A percentile compares a stretch with the other conserved stretches of the same genome.
Conservation (phyloP, 495 filamentous ascomycete species). For the Aspergillus asperescens region DNA sequence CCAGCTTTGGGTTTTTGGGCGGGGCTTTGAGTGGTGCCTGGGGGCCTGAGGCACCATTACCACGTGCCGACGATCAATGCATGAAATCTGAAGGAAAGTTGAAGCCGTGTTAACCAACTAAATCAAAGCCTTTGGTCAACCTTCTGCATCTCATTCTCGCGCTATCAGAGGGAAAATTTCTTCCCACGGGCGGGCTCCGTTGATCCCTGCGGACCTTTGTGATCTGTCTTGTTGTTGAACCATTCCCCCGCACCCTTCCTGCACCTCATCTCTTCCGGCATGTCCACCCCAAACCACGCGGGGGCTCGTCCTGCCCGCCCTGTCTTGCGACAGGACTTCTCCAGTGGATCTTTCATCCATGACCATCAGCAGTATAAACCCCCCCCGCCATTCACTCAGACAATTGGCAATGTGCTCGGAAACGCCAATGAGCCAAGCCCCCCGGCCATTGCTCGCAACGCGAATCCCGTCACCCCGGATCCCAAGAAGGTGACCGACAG, state of each 20-base stretch:
- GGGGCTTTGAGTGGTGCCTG: background rate
- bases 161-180: slow-evolving; percentile 5
- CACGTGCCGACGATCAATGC: slow-evolving; percentile 18
- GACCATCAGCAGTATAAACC: slow-evolving; percentile 74
- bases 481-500: slow-evolving; percentile 41
- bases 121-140: background rate
- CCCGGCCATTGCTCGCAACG: slow-evolving; percentile 24
- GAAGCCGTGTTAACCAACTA: too few relatives aligned
- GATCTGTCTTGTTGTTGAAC: background rate
- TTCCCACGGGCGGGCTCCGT: slow-evolving; percentile 13
- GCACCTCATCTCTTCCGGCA: slow-evolving; percentile 17
- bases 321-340: slow-evolving; percentile 46
- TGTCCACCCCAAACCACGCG: slow-evolving; percentile 28
- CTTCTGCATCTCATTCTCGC: slow-evolving; percentile 4
- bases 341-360: slow-evolving; percentile 63
- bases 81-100: background rate
- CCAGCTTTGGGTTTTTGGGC: too few relatives aligned
- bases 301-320: slow-evolving; percentile 33
- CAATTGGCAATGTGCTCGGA: slow-evolving; percentile 40
- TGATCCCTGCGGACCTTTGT: slow-evolving; percentile 7
- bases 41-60: slow-evolving; percentile 5
- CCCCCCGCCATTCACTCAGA: slow-evolving; percentile 38
- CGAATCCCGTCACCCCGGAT: slow-evolving; percentile 43
- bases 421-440: slow-evolving; percentile 17
- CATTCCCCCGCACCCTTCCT: background rate